These are phyloP conservation scores for Fusarium coicis DNA, from an alignment of 2,329 filamentous ascomycete genomes.

Conservation along the genomic window DNA sequence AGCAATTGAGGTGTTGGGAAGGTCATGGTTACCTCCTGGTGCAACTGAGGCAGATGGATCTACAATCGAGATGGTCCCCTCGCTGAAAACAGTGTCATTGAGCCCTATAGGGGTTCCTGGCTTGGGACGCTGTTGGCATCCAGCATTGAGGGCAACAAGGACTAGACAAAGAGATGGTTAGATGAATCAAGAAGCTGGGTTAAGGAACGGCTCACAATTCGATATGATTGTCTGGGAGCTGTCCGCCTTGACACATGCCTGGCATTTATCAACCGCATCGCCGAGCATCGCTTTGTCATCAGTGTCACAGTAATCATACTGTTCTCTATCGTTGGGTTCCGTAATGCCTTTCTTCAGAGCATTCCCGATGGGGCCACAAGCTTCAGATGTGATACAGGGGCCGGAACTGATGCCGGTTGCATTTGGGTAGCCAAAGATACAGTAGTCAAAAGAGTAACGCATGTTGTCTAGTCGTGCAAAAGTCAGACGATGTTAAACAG, in stretches of 20 bases:
- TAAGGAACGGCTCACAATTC: constrained; percentile 56
- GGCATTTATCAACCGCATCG: constrained; percentile 53
- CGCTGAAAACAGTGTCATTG: constrained; percentile 59
- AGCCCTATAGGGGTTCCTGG: constrained; percentile 52
- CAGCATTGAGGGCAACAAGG: constrained; percentile 62
- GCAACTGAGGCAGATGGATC: constrained; percentile 46
- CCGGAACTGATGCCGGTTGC: constrained; percentile 56
- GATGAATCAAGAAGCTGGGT: background rate
- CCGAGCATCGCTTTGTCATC: constrained; percentile 51
- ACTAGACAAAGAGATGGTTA: constrained; percentile 47
- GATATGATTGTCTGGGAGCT: constrained; percentile 56
- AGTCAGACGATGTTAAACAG: background rate
- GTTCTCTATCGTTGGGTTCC: constrained; percentile 46
- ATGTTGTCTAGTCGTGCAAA: constrained; percentile 60
- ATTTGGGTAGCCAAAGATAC: constrained; percentile 64
- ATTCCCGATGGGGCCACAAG: constrained; percentile 58
- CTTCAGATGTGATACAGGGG: constrained; percentile 62
- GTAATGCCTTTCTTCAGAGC: constrained; percentile 55
- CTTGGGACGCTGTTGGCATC: constrained; percentile 60
- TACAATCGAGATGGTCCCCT: constrained; percentile 45
- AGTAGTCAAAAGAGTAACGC: constrained; percentile 63
- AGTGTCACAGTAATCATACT: constrained; percentile 60
- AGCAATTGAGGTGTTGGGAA: constrained; percentile 55
- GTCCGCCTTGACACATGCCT: constrained; percentile 58
- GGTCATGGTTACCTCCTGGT: constrained; percentile 14